Conservation (phyloP, 768 basidiomycete species). For the Pleurotus cornucopiae region DNA sequence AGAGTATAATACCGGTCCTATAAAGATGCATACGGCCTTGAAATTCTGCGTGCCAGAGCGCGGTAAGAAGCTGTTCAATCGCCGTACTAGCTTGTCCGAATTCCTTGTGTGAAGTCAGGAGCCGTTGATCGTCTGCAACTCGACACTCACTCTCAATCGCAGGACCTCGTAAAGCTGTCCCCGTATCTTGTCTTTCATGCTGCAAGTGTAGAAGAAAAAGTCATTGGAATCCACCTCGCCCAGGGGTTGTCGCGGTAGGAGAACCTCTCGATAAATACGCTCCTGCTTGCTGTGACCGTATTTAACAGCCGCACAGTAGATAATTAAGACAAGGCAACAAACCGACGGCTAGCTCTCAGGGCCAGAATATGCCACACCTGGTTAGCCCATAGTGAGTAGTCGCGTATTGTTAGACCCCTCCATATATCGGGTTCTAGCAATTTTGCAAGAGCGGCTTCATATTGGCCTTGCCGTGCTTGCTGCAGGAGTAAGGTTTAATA, state of each 20-base stretch:
- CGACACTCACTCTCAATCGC: conserved; percentile 36
- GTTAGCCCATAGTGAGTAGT: conserved; percentile 70
- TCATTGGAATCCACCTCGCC: conserved; percentile 51
- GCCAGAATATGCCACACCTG: conserved; percentile 77
- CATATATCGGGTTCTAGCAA: conserved; percentile 70
- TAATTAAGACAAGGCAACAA: conserved; percentile 12
- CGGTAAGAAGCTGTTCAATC: conserved; percentile 63
- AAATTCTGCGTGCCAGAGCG: conserved; percentile 80
- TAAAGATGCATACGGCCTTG: conserved; percentile 65
- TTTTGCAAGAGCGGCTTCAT: conserved; percentile 53
- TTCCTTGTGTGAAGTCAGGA: conserved; percentile 36
- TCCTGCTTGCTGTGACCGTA: conserved; percentile 49
- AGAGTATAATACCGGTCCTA: conserved; percentile 61
- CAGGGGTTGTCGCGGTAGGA: conserved; percentile 56
- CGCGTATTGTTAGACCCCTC: conserved; percentile 58
- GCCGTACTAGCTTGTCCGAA: conserved; percentile 57
- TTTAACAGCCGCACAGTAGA: background rate
- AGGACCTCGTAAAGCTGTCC: conserved; percentile 43
- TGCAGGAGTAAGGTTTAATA: conserved; percentile 19
- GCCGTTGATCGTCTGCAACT: background rate
- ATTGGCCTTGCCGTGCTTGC: conserved; percentile 68
- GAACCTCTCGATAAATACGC: conserved; percentile 60
- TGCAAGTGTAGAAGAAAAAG: conserved; percentile 45
- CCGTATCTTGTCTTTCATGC: conserved; percentile 35
- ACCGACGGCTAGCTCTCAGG: conserved; percentile 69